A percentile compares a stretch with the other conserved stretches of the same genome.
Conservation (phyloP, 306 rosid species). For the Medicago arabica region DNA sequence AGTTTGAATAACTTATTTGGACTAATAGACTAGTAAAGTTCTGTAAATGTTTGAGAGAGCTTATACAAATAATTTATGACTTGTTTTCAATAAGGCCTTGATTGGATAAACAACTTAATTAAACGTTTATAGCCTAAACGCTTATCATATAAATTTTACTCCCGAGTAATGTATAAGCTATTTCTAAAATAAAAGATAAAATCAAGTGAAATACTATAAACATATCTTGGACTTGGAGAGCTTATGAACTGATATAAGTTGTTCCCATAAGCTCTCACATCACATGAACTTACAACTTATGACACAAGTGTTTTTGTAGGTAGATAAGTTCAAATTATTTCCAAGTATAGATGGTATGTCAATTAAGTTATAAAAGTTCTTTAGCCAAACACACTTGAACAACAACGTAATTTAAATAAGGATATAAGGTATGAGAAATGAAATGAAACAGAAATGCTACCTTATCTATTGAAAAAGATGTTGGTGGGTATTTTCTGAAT, state of each 20-base stretch:
- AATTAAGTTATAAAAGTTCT: too few species aligned
- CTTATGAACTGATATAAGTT: neutral
- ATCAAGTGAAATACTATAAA: too few species aligned
- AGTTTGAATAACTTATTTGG: neutral
- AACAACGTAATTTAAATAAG: too few species aligned
- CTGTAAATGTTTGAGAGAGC: neutral
- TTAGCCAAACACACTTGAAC: too few species aligned
- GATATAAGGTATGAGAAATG: too few species aligned
- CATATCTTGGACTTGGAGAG: too few species aligned
- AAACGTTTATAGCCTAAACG: neutral
- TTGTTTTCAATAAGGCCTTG: neutral
- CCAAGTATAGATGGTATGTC: too few species aligned
- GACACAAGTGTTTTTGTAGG: neutral
- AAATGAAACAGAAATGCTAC: constrained; percentile 36
- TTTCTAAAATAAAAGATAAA: neutral
- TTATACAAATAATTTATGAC: neutral
- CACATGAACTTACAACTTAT: too few species aligned
- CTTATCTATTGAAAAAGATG: constrained; percentile 54
- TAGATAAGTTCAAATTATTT: too few species aligned
- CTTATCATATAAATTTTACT: neutral
- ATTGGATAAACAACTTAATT: neutral
- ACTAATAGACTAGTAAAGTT: neutral
- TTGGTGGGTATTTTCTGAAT: constrained; percentile 57
- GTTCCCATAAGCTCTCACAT: neutral
- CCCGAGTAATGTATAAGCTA: neutral